Percentiles rank a stretch among this genome's conserved stretches.
phyloP scores from a whole-genome alignment of 2,329 filamentous ascomycete species.

The Botrytis deweyae region DNA sequence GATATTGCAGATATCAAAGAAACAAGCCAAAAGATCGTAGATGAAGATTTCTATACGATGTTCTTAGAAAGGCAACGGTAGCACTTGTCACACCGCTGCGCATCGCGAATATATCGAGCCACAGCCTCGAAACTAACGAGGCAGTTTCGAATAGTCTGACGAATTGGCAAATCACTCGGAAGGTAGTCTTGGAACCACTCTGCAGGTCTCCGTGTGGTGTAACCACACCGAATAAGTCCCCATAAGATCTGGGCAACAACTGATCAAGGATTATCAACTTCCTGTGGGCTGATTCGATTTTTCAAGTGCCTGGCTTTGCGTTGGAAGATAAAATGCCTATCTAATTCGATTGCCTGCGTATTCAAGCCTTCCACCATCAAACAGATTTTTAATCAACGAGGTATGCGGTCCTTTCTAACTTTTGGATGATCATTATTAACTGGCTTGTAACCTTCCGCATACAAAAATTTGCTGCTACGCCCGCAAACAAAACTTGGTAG shows the following conservation, averaged over 20 bases:
- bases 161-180: not conserved
- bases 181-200: not conserved
- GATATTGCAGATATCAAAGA: not conserved
- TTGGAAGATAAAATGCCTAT: not conserved
- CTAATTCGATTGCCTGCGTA: no score
- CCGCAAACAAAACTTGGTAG: not conserved
- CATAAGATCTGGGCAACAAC: not conserved
- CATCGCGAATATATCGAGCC: not conserved
- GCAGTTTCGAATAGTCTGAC: not conserved
- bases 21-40: rapidly evolving
- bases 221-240: not conserved
- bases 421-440: rapidly evolving
- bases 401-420: rapidly evolving
- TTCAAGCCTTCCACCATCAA: no score
- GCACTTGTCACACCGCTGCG: not conserved
- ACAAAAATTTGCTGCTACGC: not conserved
- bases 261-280: rapidly evolving
- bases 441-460: no score
- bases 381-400: no score
- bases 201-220: not conserved
- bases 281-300: rapidly evolving
- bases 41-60: not conserved
- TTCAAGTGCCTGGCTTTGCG: not conserved
- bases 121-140: not conserved
- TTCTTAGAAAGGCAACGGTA: not conserved